Evolutionary conservation across 2,329 filamentous ascomycete genomes (phyloP), one percentile per base, ranked within the genome.

Genomic region (Thelonectria blattea): DNA sequence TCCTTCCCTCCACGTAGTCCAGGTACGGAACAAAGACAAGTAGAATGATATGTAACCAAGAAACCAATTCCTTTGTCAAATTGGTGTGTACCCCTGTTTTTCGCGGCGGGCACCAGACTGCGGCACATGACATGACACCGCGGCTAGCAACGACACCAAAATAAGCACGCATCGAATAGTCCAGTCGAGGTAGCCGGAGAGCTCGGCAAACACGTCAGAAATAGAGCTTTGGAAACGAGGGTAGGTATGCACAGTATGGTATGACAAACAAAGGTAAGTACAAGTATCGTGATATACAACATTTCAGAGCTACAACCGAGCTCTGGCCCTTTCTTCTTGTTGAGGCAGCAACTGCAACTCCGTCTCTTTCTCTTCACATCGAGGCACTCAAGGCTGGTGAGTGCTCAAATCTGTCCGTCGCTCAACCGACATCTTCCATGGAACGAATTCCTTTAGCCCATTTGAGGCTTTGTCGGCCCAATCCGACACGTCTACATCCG

Each of bases 281-380:
- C 54, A 58, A 12, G 55, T 24, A 39, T 48, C 56, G 43, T 55
- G 51, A 42, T 54, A 47, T 60, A 41, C 37, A 55, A 50, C 57
- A 55, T 55, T 45, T 46, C 52, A 46, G 30, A 47, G 46, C 32
- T 48, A 32, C 39, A 56, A 43, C 11, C 12, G 22, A 52, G 20
- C 17, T 34, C 20, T n/a, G n/a, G 14, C 17, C 22, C 27, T 30
- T 6, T 7, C 27, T 30, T 10, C 27, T 24, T 30, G 27, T 30
- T 30, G 27, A 30, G 27, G 27, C 8, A 8, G 27, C 27, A 30
- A 24, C 27, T 30, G 27, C 5, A 30, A 30, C 27, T 8, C 27
- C 5, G 5, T 30, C 27, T 10, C 32, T 32, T 32, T 48, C 41
- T 9, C 41, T 46, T 50, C 39, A 37, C 9, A 15, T 37, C 15